Evolutionary conservation across 1,284 basidiomycete species (phyloP), one percentile per base, ranked within the genome.

Genomic region (Cutaneotrichosporon dermatis): DNA sequence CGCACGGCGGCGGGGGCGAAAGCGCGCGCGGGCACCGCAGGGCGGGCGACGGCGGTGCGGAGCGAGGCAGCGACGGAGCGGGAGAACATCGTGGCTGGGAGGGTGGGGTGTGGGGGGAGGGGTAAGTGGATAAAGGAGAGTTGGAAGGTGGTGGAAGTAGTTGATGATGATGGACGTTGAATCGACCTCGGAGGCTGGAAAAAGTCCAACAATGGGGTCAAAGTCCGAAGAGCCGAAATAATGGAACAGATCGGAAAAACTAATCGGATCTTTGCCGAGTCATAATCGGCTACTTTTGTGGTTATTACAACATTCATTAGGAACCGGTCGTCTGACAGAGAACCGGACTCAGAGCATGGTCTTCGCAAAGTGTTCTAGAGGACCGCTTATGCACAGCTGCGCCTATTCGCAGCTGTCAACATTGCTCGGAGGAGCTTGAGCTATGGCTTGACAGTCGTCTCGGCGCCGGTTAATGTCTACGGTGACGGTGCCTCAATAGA

Each of bases 401-500:
- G 25, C 25, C 25, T 25, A 25, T 25, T 25, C 25, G 25, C 25
- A 25, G 25, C 25, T 25, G 25, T 25, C 25, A 3, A 25, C 3
- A 25, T 25, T 25, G 25, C 25, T 25, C 25, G 25, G 25, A 25
- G 25, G 25, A 25, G 25, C 25, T 25, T 25, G 25, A 25, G 25
- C 25, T 25, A 97, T 83, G 76, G 98, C 99, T 63, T 97, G 82
- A 79, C 92, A 92, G 80, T 99, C 95, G 66, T 96, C 96, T 74
- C 91, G 88, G 60, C 89, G 82, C n/a, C n/a, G n/a, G n/a, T n/a
- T n/a, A n/a, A n/a, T n/a, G n/a, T 25, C 25, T 25, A 25, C 25
- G 25, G 25, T 25, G 25, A 3, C 2, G 25, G 25, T 25, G 25
- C 25, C 25, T 25, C 25, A 25, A 25, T 25, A 25, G 9, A 40